These are phyloP conservation scores for Plasmopara viticola DNA, from an alignment of 352 stramenopile species.

Conservation along the genomic window DNA sequence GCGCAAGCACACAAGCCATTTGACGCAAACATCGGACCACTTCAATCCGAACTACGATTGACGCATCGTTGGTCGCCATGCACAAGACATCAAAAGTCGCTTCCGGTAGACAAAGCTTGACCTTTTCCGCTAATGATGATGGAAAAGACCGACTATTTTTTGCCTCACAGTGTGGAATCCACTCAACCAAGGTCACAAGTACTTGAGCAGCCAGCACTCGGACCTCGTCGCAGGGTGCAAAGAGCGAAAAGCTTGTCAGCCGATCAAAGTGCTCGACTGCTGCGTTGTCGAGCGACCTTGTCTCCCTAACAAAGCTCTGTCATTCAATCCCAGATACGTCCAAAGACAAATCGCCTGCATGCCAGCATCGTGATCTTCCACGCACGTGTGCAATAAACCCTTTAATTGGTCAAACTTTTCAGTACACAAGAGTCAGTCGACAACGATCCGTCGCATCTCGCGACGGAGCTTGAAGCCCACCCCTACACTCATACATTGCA, in stretches of 20 bases:
- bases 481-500: constrained; percentile 63
- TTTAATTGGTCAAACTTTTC: too few species aligned
- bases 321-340: too few species aligned
- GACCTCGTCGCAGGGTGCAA: constrained; percentile 25
- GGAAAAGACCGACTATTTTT: constrained; percentile 23
- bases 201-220: constrained; percentile 28
- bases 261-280: constrained; percentile 27
- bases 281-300: constrained; percentile 1
- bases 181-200: constrained; percentile 23
- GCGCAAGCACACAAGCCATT: too few species aligned
- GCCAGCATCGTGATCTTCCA: too few species aligned
- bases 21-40: constrained; percentile 37
- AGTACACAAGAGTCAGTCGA: too few species aligned
- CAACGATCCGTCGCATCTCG: constrained; percentile 66
- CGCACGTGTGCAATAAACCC: too few species aligned
- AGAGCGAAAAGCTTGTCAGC: constrained; percentile 28
- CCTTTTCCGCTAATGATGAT: constrained; percentile 1
- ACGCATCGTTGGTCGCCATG: constrained; percentile 32
- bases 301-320: not conserved
- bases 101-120: constrained; percentile 25
- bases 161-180: constrained; percentile 21
- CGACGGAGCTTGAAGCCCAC: constrained; percentile 71
- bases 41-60: constrained; percentile 29
- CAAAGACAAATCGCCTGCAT: too few species aligned
- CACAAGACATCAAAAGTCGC: constrained; percentile 41